A percentile compares a stretch with the other conserved stretches of the same genome.
These are phyloP conservation scores for Candida namnaoensis DNA, from an alignment of 805 yeast genomes.

Conservation along the genomic window DNA sequence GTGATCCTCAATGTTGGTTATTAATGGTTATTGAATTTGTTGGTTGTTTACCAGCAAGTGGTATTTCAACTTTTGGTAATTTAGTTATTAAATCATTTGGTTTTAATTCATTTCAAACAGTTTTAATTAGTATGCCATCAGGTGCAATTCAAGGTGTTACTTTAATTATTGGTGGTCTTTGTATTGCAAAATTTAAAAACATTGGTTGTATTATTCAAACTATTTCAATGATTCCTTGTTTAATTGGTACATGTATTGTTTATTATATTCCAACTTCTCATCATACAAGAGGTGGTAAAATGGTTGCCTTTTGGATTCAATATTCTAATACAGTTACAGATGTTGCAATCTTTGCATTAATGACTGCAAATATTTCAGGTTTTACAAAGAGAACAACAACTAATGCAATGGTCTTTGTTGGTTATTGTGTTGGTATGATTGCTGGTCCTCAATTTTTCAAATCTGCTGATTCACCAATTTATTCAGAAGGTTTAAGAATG, in stretches of 20 bases:
- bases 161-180: slow-evolving; percentile 31
- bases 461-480: slow-evolving; percentile 36
- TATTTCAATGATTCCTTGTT: slow-evolving; percentile 15
- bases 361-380: slow-evolving; percentile 51
- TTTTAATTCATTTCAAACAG: slow-evolving; percentile 10
- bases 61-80: slow-evolving; percentile 43
- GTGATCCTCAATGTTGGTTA: slow-evolving; percentile 30
- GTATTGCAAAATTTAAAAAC: slow-evolving; percentile 14
- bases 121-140: slow-evolving; percentile 20
- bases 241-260: slow-evolving; percentile 20
- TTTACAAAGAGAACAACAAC: slow-evolving; percentile 57
- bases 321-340: slow-evolving; percentile 19
- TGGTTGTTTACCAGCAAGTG: slow-evolving; percentile 40
- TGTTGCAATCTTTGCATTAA: slow-evolving; percentile 21
- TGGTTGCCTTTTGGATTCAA: slow-evolving; percentile 2
- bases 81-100: slow-evolving; percentile 33
- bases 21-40: slow-evolving; percentile 26
- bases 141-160: slow-evolving; percentile 18
- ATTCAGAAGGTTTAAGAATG: slow-evolving; percentile 44
- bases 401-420: slow-evolving; percentile 39
- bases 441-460: slow-evolving; percentile 53
- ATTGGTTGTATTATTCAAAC: slow-evolving; percentile 18
- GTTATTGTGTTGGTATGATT: slow-evolving; percentile 42
- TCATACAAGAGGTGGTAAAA: slow-evolving; percentile 1
- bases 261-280: slow-evolving; percentile 21